Conservation (phyloP, 352 stramenopile species). For the Globisporangium megalacanthum region DNA sequence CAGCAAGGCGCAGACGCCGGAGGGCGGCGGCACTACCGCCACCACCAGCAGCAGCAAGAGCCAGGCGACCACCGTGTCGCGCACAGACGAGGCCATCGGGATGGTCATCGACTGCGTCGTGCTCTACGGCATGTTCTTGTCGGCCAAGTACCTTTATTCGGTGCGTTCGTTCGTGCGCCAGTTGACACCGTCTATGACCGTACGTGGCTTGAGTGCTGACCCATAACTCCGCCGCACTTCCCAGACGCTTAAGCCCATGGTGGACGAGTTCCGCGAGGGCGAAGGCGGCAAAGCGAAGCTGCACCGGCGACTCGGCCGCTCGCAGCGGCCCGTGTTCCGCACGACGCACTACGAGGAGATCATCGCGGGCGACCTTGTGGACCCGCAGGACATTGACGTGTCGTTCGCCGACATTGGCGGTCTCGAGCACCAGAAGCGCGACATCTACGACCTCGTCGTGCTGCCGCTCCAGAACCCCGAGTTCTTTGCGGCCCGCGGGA, state of each 20-base stretch:
- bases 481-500: constrained; percentile 86
- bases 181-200: neutral
- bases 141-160: constrained; percentile 84
- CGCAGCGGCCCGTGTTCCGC: constrained; percentile 58
- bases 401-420: constrained; percentile 95
- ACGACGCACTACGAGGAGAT: constrained; percentile 88
- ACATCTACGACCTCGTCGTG: constrained; percentile 96
- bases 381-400: constrained; percentile 89
- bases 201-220: neutral
- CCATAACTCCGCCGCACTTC: neutral
- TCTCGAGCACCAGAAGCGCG: constrained; percentile 93
- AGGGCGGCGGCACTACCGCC: neutral
- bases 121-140: constrained; percentile 80
- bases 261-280: constrained; percentile 71
- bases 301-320: constrained; percentile 60
- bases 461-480: constrained; percentile 89
- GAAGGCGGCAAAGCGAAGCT: constrained; percentile 64
- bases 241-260: constrained; percentile 74
- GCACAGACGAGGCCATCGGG: constrained; percentile 52
- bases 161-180: constrained; percentile 9
- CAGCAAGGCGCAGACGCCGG: constrained; percentile 43
- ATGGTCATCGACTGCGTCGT: constrained; percentile 75
- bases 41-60: constrained; percentile 5
- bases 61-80: constrained; percentile 21
- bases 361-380: constrained; percentile 93